Base-by-base conservation (phyloP, 768 basidiomycete genomes). In the Leccinellum luteum region DNA sequence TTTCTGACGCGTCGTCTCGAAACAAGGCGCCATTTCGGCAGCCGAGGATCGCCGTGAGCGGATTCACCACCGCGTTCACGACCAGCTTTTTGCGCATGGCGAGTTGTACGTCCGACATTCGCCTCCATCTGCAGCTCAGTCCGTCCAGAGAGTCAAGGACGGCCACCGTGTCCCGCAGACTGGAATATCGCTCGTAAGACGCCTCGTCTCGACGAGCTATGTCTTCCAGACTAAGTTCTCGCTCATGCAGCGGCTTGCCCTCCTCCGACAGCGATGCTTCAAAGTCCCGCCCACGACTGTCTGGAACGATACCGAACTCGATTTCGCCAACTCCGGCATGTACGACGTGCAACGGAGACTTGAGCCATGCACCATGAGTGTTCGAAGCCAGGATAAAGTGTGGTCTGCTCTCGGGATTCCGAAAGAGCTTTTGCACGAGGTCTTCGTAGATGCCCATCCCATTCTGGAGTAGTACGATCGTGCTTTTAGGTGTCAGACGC, bases 401-500 rank as follows among this genome's bases (percentile, higher is more conserved):
- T 13, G 95, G 95, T 35, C 95, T 84, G 28, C 78, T 76, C 32
- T 78, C 69, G 23, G 86, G 81, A 69, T 94, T 88, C 19, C 81
- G 86, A 70, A 94, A 98, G 44, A 93, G 64, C 6, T 79, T 64
- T 6, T 74, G 66, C 17, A 92, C 69, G 49, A 97, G 79, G 58
- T 84, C 75, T 55, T 98, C 95, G 71, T 93, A 91, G 9, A 95
- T 75, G 12, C 94, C 96, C 86, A 97, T 90, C 25, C 96, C 96
- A 69, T 96, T 96, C 67, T 96, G 92, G 53, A 98, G 73, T n/a
- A 99, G 81, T 3, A 96, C 90, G 61, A 98, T 85, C 34, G 94
- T 96, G 45, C 87, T 89, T 51, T 81, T 71, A 0, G 79, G 68
- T 4, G 80, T 77, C 19, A 98, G 73, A 17, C 93, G 83, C 13